phyloP scores from a whole-genome alignment of 352 stramenopile genomes.

The Phytopythium ostracodes region DNA sequence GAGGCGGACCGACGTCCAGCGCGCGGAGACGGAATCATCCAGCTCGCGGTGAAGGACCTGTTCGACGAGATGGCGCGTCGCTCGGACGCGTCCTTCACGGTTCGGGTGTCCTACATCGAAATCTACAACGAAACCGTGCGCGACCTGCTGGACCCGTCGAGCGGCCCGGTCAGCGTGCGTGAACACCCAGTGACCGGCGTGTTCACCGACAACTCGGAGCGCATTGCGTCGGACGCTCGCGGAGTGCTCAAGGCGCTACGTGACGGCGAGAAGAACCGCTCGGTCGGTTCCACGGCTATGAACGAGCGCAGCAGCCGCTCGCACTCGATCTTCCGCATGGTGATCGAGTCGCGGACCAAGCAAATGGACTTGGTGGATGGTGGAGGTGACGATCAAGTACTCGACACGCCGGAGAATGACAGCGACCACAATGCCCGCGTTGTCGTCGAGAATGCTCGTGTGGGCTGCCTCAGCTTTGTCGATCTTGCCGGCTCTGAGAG shows the following conservation, averaged over 20 bases:
- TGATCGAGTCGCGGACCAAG: constrained; percentile 25
- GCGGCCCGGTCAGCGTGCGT: constrained; percentile 29
- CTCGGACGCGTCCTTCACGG: constrained; percentile 71
- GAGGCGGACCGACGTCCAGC: constrained; percentile 23
- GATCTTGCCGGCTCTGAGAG: constrained; percentile 93
- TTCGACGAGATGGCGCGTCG: constrained; percentile 49
- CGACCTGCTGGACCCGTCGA: constrained; percentile 80
- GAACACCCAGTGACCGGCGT: constrained; percentile 47
- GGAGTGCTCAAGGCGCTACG: constrained; percentile 31
- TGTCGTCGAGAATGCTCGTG: constrained; percentile 18
- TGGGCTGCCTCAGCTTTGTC: constrained; percentile 85
- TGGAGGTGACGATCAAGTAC: constrained; percentile 10
- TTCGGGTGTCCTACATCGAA: constrained; percentile 95
- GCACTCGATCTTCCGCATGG: constrained; percentile 45
- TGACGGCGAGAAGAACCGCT: constrained; percentile 39
- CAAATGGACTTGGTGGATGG: constrained; percentile 17
- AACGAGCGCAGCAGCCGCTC: constrained; percentile 56
- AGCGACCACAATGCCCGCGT: constrained; percentile 5
- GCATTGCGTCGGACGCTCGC: constrained; percentile 31
- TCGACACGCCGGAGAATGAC: constrained; percentile 2
- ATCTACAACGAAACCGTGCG: constrained; percentile 98
- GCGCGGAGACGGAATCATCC: constrained; percentile 32
- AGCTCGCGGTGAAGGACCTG: constrained; percentile 44
- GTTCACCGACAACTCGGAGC: constrained; percentile 46
- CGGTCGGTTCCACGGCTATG: constrained; percentile 42